phyloP scores from a whole-genome alignment of 495 filamentous ascomycete genomes.

The Daldinia loculata region DNA sequence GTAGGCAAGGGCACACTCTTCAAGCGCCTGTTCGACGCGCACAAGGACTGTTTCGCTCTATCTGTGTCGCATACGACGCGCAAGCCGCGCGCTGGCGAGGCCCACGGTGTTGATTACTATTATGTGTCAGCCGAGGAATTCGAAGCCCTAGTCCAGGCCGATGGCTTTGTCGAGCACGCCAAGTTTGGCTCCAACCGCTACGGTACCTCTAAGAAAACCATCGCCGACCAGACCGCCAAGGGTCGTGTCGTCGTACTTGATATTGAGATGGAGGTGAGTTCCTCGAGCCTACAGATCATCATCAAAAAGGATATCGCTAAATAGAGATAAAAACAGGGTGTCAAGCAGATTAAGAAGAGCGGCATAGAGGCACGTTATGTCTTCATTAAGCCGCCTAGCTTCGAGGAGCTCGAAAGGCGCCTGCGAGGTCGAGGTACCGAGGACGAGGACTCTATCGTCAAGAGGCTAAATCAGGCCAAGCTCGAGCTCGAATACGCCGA shows the following conservation, averaged over 20 bases:
- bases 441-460: slow-evolving; percentile 75
- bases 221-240: slow-evolving; percentile 75
- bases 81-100: slow-evolving; percentile 76
- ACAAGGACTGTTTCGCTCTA: slow-evolving; percentile 80
- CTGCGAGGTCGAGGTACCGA: slow-evolving; percentile 87
- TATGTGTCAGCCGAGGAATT: slow-evolving; percentile 78
- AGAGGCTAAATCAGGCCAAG: slow-evolving; percentile 79
- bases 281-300: neutral
- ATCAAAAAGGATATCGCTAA: slow-evolving; percentile 11
- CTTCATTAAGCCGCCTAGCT: slow-evolving; percentile 82
- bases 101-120: slow-evolving; percentile 82
- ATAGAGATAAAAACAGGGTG: slow-evolving; percentile 62
- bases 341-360: slow-evolving; percentile 89
- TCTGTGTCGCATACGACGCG: slow-evolving; percentile 90
- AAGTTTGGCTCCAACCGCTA: slow-evolving; percentile 89
- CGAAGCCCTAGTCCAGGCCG: slow-evolving; percentile 68
- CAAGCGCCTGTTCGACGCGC: slow-evolving; percentile 67
- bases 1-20: slow-evolving; percentile 90
- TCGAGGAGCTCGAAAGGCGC: slow-evolving; percentile 77
- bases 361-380: slow-evolving; percentile 81
- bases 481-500: slow-evolving; percentile 83
- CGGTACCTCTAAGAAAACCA: slow-evolving; percentile 80
- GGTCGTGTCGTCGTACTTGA: slow-evolving; percentile 76
- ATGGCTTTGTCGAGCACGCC: slow-evolving; percentile 89
- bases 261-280: slow-evolving; percentile 87